phyloP scores from a whole-genome alignment of 164 flowering plant genomes.

The Warburgia ugandensis region DNA sequence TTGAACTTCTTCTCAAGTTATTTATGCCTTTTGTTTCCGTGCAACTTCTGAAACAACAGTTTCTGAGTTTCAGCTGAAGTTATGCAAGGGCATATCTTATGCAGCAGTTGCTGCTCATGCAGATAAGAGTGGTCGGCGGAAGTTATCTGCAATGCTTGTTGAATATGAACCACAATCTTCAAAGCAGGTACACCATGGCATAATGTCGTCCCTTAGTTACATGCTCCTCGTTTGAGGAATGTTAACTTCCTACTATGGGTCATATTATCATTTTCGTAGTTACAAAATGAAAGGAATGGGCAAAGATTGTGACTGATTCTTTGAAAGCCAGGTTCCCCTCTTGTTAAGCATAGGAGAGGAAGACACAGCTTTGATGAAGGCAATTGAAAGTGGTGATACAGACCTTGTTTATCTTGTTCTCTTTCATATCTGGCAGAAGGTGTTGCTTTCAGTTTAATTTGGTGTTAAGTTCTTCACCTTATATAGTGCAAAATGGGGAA shows the following conservation, averaged over 20 bases:
- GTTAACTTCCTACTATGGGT: too few relatives aligned
- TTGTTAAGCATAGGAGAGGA: constrained; percentile 94
- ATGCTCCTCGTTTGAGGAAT: neutral
- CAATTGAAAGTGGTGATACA: constrained; percentile 97
- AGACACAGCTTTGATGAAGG: constrained; percentile 79
- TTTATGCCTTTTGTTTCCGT: neutral
- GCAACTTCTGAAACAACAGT: constrained; percentile 8
- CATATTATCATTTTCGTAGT: too few relatives aligned
- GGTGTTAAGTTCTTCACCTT: too few relatives aligned
- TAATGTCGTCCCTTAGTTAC: neutral
- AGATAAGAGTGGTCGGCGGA: constrained; percentile 75
- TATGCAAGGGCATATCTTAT: constrained; percentile 92
- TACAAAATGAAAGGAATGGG: constrained; percentile 3
- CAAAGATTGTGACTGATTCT: constrained; percentile 1
- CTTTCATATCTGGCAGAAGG: constrained; percentile 95
- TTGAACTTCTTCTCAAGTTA: neutral
- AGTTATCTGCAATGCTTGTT: constrained; percentile 93
- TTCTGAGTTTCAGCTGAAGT: constrained; percentile 53
- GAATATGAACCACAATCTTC: constrained; percentile 94
- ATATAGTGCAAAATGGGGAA: too few relatives aligned
- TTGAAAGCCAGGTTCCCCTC: constrained; percentile 74
- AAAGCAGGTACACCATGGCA: constrained; percentile 71
- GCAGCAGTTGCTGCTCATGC: constrained; percentile 99
- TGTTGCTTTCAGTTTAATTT: too few relatives aligned
- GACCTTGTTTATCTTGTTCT: constrained; percentile 95